Percentiles rank a stretch among this genome's conserved stretches.
Evolutionary conservation across 2,329 filamentous ascomycete genomes (phyloP).

Genomic region (Aspergillus sojae): DNA sequence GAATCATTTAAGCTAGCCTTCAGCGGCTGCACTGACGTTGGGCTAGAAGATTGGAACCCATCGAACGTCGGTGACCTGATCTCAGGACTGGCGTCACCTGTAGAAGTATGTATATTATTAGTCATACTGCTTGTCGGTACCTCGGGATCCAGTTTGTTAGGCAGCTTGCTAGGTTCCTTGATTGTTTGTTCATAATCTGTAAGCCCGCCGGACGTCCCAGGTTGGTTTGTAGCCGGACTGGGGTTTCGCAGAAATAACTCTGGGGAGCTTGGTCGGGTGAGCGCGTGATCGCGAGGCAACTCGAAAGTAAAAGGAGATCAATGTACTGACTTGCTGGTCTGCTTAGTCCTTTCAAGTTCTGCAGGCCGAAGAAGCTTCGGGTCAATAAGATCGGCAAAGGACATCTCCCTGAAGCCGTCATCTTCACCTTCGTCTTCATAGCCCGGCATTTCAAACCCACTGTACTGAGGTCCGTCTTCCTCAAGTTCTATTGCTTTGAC

Average conservation of each 20-base stretch:
- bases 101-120: background rate
- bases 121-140: background rate
- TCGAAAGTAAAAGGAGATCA: conserved; percentile 30
- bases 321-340: conserved; percentile 44
- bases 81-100: conserved; percentile 14
- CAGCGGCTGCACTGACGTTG: background rate
- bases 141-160: background rate
- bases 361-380: conserved; percentile 63
- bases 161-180: background rate
- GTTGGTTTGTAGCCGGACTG: conserved; percentile 13
- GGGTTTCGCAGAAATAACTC: conserved; percentile 26
- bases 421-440: conserved; percentile 59
- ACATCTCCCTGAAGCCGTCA: conserved; percentile 63
- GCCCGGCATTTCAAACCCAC: conserved; percentile 74
- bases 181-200: conserved; percentile 5
- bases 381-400: conserved; percentile 67
- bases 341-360: conserved; percentile 32
- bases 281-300: conserved; percentile 26
- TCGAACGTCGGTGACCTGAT: conserved; percentile 23
- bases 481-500: conserved; percentile 50
- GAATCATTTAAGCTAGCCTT: background rate
- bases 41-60: conserved; percentile 19
- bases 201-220: background rate
- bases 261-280: conserved; percentile 35
- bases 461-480: conserved; percentile 71